phyloP scores from a whole-genome alignment of 176 grass and related monocot species.

The Carex kokanica region DNA sequence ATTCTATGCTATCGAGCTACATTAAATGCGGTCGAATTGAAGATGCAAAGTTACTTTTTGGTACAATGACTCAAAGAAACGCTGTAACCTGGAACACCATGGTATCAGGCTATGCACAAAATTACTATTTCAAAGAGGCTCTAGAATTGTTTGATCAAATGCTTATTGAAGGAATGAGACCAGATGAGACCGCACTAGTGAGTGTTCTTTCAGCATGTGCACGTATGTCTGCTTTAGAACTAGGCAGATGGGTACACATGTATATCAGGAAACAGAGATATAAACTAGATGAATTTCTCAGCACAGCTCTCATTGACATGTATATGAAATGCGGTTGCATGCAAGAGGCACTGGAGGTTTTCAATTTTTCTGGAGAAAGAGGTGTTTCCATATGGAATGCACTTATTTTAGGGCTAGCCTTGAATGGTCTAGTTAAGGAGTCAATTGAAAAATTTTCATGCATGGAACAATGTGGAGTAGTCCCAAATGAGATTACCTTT shows the following conservation, averaged over 20 bases:
- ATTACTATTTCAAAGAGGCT: conserved; percentile 55
- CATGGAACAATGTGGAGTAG: conserved; percentile 51
- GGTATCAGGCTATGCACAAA: conserved; percentile 68
- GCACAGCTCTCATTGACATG: conserved; percentile 84
- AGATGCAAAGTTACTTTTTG: conserved; percentile 54
- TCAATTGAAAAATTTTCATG: conserved; percentile 62
- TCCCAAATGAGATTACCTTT: conserved; percentile 84
- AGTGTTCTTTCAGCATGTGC: conserved; percentile 74
- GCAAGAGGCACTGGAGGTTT: conserved; percentile 65
- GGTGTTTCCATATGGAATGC: conserved; percentile 79
- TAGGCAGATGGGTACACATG: conserved; percentile 68
- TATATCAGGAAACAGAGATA: conserved; percentile 56
- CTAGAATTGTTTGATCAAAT: conserved; percentile 56
- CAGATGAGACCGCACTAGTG: conserved; percentile 61
- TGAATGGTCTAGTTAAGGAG: conserved; percentile 66
- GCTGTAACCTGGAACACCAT: conserved; percentile 75
- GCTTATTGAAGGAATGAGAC: conserved; percentile 47
- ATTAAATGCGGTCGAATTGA: conserved; percentile 47
- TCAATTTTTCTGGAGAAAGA: conserved; percentile 50
- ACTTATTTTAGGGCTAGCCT: conserved; percentile 61
- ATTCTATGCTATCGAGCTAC: conserved; percentile 76
- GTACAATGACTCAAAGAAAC: conserved; percentile 58
- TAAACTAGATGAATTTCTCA: conserved; percentile 46
- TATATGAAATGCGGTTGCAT: conserved; percentile 85
- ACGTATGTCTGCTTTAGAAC: conserved; percentile 56